phyloP scores from a whole-genome alignment of 2,329 filamentous ascomycete genomes.

The Arthroderma sp. region DNA sequence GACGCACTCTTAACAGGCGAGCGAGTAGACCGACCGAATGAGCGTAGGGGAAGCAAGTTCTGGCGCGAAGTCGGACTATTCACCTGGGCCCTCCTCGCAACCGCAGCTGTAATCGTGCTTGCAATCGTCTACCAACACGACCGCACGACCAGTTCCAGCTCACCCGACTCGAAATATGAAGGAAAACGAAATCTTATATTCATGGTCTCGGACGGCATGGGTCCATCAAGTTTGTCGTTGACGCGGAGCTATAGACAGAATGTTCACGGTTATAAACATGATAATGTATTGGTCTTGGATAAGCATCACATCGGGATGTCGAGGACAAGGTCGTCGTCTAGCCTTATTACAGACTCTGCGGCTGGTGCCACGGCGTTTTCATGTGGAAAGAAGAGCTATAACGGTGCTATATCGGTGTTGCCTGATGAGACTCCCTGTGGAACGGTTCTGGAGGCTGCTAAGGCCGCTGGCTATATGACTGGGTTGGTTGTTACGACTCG shows the following conservation, averaged over 20 bases:
- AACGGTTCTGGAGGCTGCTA: constrained; percentile 85
- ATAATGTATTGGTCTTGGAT: constrained; percentile 69
- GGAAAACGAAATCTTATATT: constrained; percentile 90
- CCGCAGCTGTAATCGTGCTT: constrained; percentile 62
- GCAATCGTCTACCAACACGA: constrained; percentile 64
- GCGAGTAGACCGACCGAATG: constrained; percentile 19
- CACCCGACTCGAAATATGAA: constrained; percentile 28
- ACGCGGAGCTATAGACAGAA: constrained; percentile 79
- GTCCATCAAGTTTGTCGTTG: constrained; percentile 74
- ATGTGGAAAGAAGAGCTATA: constrained; percentile 88
- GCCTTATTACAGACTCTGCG: constrained; percentile 84
- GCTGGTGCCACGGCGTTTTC: constrained; percentile 96
- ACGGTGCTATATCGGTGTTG: constrained; percentile 82
- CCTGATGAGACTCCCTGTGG: constrained; percentile 80
- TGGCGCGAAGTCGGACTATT: constrained; percentile 68
- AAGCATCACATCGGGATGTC: constrained; percentile 82
- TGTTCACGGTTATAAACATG: constrained; percentile 55
- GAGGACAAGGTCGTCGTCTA: constrained; percentile 70
- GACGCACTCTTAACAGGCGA: constrained; percentile 50
- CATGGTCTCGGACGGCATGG: constrained; percentile 99
- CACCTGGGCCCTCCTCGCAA: constrained; percentile 70
- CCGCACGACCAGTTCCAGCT: constrained; percentile 17
- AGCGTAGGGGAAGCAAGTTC: constrained; percentile 37
- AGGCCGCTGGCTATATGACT: constrained; percentile 80
- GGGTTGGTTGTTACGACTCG: constrained; percentile 90